Percentiles rank a stretch among this genome's conserved stretches.
phyloP scores from a whole-genome alignment of 129 eudicot genomes.

The Dittrichia graveolens region DNA sequence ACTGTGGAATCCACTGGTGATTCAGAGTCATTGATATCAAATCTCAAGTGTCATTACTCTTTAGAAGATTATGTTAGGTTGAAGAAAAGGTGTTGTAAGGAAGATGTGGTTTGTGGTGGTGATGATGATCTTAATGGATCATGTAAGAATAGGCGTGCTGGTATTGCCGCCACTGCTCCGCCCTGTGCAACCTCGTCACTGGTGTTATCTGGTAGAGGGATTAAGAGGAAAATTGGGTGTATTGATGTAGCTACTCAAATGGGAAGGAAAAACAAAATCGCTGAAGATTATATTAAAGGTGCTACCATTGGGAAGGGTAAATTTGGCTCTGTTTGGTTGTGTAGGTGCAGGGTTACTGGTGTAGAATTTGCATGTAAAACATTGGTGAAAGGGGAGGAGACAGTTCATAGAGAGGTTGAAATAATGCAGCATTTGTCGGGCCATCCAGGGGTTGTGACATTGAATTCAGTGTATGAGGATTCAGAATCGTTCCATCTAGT shows the following conservation, averaged over 20 bases:
- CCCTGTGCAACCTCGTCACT: constrained; percentile 51
- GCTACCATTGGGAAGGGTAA: constrained; percentile 58
- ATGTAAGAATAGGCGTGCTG: constrained; percentile 50
- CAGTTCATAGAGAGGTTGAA: constrained; percentile 68
- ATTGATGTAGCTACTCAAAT: constrained; percentile 58
- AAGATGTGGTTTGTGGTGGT: constrained; percentile 42
- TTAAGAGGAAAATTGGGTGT: constrained; percentile 69
- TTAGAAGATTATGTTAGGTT: constrained; percentile 63
- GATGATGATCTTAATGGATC: constrained; percentile 42
- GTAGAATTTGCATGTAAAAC: constrained; percentile 68
- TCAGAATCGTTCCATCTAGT: constrained; percentile 56
- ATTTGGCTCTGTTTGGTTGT: constrained; percentile 69
- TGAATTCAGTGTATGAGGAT: constrained; percentile 70
- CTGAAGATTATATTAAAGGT: constrained; percentile 50
- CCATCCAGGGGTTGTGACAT: constrained; percentile 63
- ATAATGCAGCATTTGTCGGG: constrained; percentile 77
- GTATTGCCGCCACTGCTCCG: constrained; percentile 62
- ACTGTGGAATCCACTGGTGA: constrained; percentile 46
- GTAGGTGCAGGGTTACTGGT: constrained; percentile 53
- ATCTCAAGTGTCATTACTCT: constrained; percentile 59
- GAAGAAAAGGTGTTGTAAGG: constrained; percentile 60
- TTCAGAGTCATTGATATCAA: constrained; percentile 44
- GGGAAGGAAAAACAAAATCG: constrained; percentile 65
- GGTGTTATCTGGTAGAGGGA: constrained; percentile 52
- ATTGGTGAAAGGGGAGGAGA: constrained; percentile 63